Percentiles rank a stretch among this genome's conserved stretches.
Conservation (phyloP, 768 basidiomycete species). For the Sutorius australiensis region DNA sequence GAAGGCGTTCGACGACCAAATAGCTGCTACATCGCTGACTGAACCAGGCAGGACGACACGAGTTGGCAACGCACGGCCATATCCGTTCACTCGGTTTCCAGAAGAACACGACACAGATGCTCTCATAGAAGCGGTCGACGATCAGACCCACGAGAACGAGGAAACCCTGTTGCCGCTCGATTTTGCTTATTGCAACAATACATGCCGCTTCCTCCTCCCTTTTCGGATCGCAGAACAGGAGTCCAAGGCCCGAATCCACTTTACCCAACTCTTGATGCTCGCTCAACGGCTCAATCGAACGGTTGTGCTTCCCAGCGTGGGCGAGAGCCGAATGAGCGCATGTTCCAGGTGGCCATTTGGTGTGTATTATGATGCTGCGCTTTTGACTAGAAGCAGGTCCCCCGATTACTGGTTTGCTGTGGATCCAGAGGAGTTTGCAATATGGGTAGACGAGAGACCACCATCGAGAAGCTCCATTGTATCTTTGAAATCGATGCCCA, state of each 20-base stretch:
- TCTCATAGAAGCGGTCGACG: not conserved
- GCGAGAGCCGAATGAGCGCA: constrained; percentile 48
- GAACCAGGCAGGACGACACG: not conserved
- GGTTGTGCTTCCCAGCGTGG: constrained; percentile 59
- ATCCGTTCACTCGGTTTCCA: constrained; percentile 34
- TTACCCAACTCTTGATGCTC: constrained; percentile 50
- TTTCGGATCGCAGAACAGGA: constrained; percentile 54
- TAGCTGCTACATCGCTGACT: not conserved
- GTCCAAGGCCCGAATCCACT: constrained; percentile 53
- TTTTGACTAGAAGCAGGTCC: not conserved
- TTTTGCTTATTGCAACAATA: constrained; percentile 17
- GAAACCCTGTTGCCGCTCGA: constrained; percentile 12
- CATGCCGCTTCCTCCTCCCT: constrained; percentile 48
- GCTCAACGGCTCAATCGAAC: constrained; percentile 49
- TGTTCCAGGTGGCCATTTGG: constrained; percentile 49
- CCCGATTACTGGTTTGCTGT: constrained; percentile 22
- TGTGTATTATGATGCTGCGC: constrained; percentile 45
- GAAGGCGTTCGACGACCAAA: not conserved
- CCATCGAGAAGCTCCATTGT: constrained; percentile 33
- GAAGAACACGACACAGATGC: constrained; percentile 15
- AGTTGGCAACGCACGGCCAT: constrained; percentile 25
- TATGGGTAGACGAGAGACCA: constrained; percentile 26
- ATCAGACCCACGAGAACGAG: not conserved
- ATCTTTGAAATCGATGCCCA: constrained; percentile 28
- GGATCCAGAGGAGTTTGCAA: constrained; percentile 37